Percentiles rank a stretch among this genome's conserved stretches.
These are phyloP conservation scores for Fonsecaea erecta DNA, from an alignment of 2,329 filamentous ascomycete genomes.

Conservation along the genomic window DNA sequence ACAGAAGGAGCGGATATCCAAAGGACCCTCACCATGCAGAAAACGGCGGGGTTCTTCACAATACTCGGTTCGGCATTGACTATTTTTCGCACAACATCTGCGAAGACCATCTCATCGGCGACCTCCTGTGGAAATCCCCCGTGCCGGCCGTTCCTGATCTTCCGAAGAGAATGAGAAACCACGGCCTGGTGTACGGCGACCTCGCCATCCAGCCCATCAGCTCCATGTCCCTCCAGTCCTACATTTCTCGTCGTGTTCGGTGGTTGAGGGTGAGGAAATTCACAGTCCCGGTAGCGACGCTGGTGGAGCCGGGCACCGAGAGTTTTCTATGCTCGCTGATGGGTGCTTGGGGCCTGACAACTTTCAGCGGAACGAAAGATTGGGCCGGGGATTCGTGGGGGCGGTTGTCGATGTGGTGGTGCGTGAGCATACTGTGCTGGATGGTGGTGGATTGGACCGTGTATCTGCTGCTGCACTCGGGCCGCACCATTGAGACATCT, in stretches of 20 bases:
- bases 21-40: constrained; percentile 52
- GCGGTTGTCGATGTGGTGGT: constrained; percentile 69
- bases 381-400: constrained; percentile 70
- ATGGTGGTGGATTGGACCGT: constrained; percentile 73
- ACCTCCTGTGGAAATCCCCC: constrained; percentile 79
- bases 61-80: constrained; percentile 71
- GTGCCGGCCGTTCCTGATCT: constrained; percentile 52
- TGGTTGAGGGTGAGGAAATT: constrained; percentile 96
- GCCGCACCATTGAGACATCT: constrained; percentile 64
- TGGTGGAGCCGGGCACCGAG: constrained; percentile 92
- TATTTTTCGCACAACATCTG: constrained; percentile 96
- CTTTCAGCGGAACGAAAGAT: constrained; percentile 56
- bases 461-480: constrained; percentile 75
- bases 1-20: neutral
- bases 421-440: constrained; percentile 70
- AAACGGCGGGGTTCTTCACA: constrained; percentile 44
- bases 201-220: constrained; percentile 88
- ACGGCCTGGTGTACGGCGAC: constrained; percentile 82
- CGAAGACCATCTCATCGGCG: constrained; percentile 94
- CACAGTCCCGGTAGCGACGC: constrained; percentile 83
- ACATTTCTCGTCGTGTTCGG: constrained; percentile 78
- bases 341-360: constrained; percentile 77
- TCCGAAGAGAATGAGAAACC: constrained; percentile 63
- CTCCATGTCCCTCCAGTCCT: constrained; percentile 75
- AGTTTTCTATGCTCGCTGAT: constrained; percentile 82